Base-by-base conservation (phyloP, 495 filamentous ascomycete species). In the Lophiotrema nucula region DNA sequence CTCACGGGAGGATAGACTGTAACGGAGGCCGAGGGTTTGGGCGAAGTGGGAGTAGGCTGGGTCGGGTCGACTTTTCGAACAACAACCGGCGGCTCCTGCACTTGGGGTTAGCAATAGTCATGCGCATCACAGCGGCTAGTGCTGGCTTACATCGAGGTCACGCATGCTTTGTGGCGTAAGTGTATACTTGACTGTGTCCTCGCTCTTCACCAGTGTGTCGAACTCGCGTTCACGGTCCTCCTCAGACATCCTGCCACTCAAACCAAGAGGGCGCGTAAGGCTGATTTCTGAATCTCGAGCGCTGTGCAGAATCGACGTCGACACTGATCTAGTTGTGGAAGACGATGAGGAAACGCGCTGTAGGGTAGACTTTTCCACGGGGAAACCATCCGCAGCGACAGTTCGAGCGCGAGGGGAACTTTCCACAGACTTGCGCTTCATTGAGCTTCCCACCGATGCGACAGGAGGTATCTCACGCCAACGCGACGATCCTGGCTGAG, bases 141-240 rank as follows among this genome's bases (percentile, higher is more conserved):
- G 41, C 22, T 43, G 50, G n/a, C 84, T 75, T 75, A 89, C 88
- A 67, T 92, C 87, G 61, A 92, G 88, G 57, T 92, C 86, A 47
- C 92, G 85, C 79, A 97, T 88, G 56, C 78, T 89, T 67, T 88
- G 85, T 1, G 93, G 92, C 1, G 93, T 98, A 26, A 97, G 78
- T 1, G 93, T 97, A 69, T 87, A 97, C 70, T 92, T 91, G 42
- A 98, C 86, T 1, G 93, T 97, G 68, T 95, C 86, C 53, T 90
- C 84, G 70, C 90, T 91, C 33, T 88, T 85, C 55, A 98, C 93
- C 31, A 97, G 77, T 60, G 92, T 82, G 65, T 98, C 93, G 70
- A 98, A 91, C 44, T 74, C 47, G 73, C 77, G 50, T 78, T 79
- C 31, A 79, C 79, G 37, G 76, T 77, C 75, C 18, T 77, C 72